Evolutionary conservation across 2,329 filamentous ascomycete genomes (phyloP), one percentile per base, ranked within the genome.

Genomic region (Trichoderma atrobrunneum): DNA sequence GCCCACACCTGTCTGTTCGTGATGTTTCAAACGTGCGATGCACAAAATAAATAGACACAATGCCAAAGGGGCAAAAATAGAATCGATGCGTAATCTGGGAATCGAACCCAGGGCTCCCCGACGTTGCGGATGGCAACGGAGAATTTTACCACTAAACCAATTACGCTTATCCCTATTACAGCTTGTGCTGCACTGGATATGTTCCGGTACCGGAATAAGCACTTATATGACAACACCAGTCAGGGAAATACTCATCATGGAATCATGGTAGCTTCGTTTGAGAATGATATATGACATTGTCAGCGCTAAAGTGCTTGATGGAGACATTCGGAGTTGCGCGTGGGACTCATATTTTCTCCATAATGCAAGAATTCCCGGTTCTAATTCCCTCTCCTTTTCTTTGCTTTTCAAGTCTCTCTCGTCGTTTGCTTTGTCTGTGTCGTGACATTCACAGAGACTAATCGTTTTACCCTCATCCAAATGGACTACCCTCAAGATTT

Each of bases 81-180:
- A 69, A 65, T 21, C 8, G 2, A n/a, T 79, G 78, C 78, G 78
- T 79, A 73, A 77, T 77, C 78, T 77, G 78, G 78, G 78, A 79
- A 79, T 79, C 77, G 78, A 79, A 79, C 78, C 78, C 78, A 78
- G 78, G 77, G 78, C 78, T 78, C 78, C 77, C 77, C 78, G 78
- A 79, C 74, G 73, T 73, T 77, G 75, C 75, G 66, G 73, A 78
- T 79, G 78, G 78, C 78, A 79, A 79, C 78, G 78, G 77, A 78
- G 78, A 78, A 79, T 79, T 79, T 79, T 78, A 79, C 78, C 78
- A 78, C 78, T 79, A 79, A 79, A 79, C 78, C 78, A 79, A 77
- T 78, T 73, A 79, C 78, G 78, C 78, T 30, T 26, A 12, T 18
- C 34, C 32, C 32, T 67, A 12, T 34, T 24, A 24, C 24, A 54